Evolutionary conservation across 129 eudicot genomes (phyloP), one percentile per base, ranked within the genome.

Genomic region (Centaurea solstitialis): DNA sequence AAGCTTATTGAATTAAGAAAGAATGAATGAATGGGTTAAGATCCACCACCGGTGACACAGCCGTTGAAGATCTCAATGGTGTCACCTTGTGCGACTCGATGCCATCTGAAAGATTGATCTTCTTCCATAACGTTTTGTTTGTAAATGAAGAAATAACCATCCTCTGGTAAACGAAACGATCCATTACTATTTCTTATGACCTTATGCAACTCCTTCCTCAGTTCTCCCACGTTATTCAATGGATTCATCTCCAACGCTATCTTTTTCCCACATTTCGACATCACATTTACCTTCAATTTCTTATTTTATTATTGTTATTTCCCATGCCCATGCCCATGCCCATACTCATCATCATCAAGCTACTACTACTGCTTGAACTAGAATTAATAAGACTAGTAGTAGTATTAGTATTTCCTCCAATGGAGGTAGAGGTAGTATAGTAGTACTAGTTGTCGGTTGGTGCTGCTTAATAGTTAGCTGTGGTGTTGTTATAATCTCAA

Each of bases 91-190:
- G 85, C 72, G 24, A 94, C 95, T 24, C 78, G 84, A 68, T 91
- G 90, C 97, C 98, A 91, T 24, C 85, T 79, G 66, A 94, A 91
- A 21, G 95, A 88, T 6, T 88, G 78, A 70, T 86, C 90, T 82
- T 90, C 97, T 23, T 91, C 94, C 97, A 94, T 88, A 6, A 91
- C 97, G 80, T 78, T 87, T 70, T 94, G 97, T 30, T 91, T 88
- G 41, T 82, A 87, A 21, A 94, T 94, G 76, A 91, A 94, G 79
- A 94, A 94, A 59, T 86, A 94, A 20, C 90, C 97, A 75, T 94
- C 95, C 23, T 73, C 87, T 12, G 94, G 98, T 45, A 94, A 87
- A 15, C 76, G 74, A 73, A 93, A 82, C 22, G 35, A 47, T 5
- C 24, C 85, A 43, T 72, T 87, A 57, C 7, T 74, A 30, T 77